Conservation (phyloP, 129 eudicot genomes). For the Centella asiatica region DNA sequence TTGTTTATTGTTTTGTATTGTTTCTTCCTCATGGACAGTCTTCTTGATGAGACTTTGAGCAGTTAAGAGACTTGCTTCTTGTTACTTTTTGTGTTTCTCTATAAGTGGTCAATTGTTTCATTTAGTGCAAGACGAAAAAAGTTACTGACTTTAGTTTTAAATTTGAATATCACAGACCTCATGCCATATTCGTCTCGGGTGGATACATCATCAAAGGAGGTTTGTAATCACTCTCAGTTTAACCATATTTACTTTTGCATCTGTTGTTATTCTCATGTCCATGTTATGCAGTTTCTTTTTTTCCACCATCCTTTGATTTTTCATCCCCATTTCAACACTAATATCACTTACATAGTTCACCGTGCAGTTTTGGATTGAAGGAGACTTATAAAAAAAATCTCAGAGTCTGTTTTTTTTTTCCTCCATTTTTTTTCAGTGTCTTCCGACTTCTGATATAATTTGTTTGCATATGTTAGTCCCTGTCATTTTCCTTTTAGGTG, state of each 20-base stretch:
- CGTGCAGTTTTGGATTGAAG: not conserved
- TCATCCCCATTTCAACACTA: not conserved
- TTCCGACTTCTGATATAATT: too few relatives aligned
- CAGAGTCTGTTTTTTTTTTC: not conserved
- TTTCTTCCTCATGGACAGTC: not conserved
- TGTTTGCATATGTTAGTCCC: too few relatives aligned
- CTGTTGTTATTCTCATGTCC: not conserved
- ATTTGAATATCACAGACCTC: constrained; percentile 23
- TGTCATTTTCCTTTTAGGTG: not conserved
- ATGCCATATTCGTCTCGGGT: constrained; percentile 20
- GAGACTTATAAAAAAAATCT: not conserved
- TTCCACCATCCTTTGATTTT: not conserved
- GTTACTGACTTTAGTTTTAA: not conserved
- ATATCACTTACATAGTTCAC: not conserved
- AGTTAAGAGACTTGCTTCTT: not conserved
- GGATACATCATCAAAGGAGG: constrained; percentile 30
- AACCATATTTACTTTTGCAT: too few relatives aligned
- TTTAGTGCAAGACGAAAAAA: not conserved
- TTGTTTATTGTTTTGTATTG: not conserved
- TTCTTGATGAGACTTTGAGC: not conserved
- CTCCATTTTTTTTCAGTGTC: not conserved
- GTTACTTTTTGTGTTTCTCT: not conserved
- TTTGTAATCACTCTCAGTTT: constrained; percentile 5
- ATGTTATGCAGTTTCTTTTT: not conserved
- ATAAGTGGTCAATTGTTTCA: not conserved